phyloP scores from a whole-genome alignment of 768 basidiomycete species.

The Galerina marginata region DNA sequence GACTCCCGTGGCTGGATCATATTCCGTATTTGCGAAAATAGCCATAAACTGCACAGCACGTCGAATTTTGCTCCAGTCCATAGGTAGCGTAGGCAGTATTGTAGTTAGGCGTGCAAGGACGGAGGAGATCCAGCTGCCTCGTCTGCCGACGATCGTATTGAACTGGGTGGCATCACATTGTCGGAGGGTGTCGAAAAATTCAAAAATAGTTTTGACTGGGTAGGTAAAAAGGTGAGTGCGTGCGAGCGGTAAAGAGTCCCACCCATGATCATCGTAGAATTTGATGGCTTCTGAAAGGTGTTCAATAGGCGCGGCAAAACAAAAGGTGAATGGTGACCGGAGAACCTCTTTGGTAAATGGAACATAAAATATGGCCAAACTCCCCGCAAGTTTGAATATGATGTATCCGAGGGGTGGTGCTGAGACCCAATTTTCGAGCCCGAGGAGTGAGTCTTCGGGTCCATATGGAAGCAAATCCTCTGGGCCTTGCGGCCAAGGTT shows the following conservation, averaged over 20 bases:
- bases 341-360: too few relatives aligned
- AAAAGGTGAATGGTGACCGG: too few relatives aligned
- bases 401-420: too few relatives aligned
- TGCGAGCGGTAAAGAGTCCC: not conserved
- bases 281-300: not conserved
- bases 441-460: not conserved
- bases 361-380: too few relatives aligned
- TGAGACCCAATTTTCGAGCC: not conserved
- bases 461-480: not conserved
- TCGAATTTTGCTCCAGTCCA: not conserved
- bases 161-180: too few relatives aligned
- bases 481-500: not conserved
- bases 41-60: not conserved
- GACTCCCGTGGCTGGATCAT: slow-evolving; percentile 13
- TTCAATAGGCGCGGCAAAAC: too few relatives aligned
- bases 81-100: not conserved
- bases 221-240: not conserved
- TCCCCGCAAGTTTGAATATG: too few relatives aligned
- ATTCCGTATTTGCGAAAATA: slow-evolving; percentile 10
- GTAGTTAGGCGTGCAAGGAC: too few relatives aligned
- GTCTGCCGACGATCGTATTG: too few relatives aligned
- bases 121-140: too few relatives aligned
- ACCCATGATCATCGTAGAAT: not conserved
- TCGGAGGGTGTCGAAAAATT: not conserved
- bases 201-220: not conserved